phyloP scores from a whole-genome alignment of 495 filamentous ascomycete genomes.

The Schizothecium vesticola region DNA sequence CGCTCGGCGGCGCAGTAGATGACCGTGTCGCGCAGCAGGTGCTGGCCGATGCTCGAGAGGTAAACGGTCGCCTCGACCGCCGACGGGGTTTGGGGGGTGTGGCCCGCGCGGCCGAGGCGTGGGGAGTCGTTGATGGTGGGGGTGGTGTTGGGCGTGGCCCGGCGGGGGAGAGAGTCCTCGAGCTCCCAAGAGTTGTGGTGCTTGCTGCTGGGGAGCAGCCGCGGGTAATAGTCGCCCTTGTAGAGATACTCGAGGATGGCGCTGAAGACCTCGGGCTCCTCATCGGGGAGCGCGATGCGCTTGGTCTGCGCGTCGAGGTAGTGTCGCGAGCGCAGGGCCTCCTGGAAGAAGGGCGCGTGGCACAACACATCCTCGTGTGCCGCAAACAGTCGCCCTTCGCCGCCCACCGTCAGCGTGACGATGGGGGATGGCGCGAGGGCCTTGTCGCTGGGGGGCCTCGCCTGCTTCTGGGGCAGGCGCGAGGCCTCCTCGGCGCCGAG shows the following conservation, averaged over 20 bases:
- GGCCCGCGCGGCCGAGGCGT: constrained; percentile 45
- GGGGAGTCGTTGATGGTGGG: constrained; percentile 35
- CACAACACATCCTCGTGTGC: constrained; percentile 84
- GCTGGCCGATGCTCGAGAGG: constrained; percentile 55
- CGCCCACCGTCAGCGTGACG: constrained; percentile 74
- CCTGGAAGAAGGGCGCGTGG: constrained; percentile 74
- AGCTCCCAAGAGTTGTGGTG: constrained; percentile 64
- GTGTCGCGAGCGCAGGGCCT: constrained; percentile 50
- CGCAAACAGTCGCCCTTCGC: constrained; percentile 79
- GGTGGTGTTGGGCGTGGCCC: constrained; percentile 29
- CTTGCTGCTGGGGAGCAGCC: constrained; percentile 60
- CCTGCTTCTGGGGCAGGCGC: constrained; percentile 33
- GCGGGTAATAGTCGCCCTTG: constrained; percentile 88
- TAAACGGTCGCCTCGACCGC: constrained; percentile 72
- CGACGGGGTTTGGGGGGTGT: constrained; percentile 30
- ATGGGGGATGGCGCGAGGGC: constrained; percentile 60
- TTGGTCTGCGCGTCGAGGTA: constrained; percentile 58
- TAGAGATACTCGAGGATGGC: constrained; percentile 89
- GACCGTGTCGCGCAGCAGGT: constrained; percentile 80
- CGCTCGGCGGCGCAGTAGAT: constrained; percentile 87
- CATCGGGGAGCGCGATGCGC: constrained; percentile 72
- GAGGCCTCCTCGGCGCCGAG: constrained; percentile 31
- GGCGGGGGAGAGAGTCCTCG: constrained; percentile 50
- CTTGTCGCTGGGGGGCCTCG: constrained; percentile 38
- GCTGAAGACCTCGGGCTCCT: constrained; percentile 85